Evolutionary conservation across 1,284 basidiomycete genomes (phyloP).

Genomic region (Trichosporon coremiiforme): DNA sequence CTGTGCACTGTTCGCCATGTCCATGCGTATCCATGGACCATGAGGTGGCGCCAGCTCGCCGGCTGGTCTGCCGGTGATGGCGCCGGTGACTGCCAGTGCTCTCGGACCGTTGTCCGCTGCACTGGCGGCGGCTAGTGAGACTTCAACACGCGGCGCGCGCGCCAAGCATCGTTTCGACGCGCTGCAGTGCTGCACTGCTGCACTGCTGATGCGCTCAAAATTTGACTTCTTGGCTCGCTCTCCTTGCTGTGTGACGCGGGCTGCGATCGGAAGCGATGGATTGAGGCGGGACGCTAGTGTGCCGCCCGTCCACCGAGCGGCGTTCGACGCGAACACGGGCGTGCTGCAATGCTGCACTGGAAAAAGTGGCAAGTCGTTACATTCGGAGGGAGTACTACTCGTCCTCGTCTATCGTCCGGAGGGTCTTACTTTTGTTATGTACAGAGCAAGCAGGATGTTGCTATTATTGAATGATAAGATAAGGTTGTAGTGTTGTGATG

Average conservation of each 20-base stretch:
- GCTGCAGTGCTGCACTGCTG: background rate
- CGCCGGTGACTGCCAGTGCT: background rate
- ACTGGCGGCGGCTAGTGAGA: too few species aligned
- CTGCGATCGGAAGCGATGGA: background rate
- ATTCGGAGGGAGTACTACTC: constrained; percentile 10
- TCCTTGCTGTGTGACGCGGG: too few species aligned
- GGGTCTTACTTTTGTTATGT: constrained; percentile 12
- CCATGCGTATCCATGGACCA: background rate
- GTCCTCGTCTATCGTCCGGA: background rate
- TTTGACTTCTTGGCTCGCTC: background rate
- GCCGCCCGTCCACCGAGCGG: background rate
- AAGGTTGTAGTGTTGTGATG: background rate
- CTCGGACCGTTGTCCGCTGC: too few species aligned
- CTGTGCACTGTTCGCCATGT: too few species aligned
- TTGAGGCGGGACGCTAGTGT: background rate
- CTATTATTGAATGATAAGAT: constrained; percentile 13
- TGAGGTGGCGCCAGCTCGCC: background rate
- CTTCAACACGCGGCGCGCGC: too few species aligned
- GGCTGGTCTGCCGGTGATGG: background rate
- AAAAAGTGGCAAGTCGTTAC: background rate
- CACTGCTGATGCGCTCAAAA: too few species aligned
- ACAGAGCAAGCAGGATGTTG: constrained; percentile 3
- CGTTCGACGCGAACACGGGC: background rate
- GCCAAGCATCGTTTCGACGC: background rate
- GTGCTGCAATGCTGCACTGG: background rate